Conservation (phyloP, 179 eudicot species). For the Silene noctiflora region DNA sequence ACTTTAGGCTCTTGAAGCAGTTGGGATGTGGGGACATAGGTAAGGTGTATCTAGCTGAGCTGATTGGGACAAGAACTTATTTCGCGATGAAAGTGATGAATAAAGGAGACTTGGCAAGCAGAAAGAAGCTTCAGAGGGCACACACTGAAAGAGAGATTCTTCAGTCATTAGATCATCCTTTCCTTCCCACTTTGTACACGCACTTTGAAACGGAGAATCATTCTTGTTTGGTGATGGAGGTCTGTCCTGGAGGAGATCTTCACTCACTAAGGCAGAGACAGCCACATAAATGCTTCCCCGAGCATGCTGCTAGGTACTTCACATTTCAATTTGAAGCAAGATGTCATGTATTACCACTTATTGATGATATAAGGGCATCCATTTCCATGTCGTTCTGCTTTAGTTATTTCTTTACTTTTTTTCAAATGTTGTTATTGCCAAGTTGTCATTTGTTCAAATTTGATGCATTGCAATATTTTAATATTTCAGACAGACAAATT, state of each 20-base stretch:
- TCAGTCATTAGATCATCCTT: slow-evolving; percentile 53
- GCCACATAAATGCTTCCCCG: slow-evolving; percentile 48
- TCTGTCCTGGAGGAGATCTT: slow-evolving; percentile 60
- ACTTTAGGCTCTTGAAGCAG: slow-evolving; percentile 48
- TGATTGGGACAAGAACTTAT: slow-evolving; percentile 45
- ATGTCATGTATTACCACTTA: no score
- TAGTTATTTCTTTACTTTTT: background rate
- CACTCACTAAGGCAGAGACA: slow-evolving; percentile 57
- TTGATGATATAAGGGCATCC: no score
- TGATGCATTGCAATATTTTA: no score
- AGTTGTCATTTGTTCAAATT: no score
- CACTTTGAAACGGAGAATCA: slow-evolving; percentile 58
- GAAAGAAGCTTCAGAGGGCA: slow-evolving; percentile 54
- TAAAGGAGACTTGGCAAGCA: slow-evolving; percentile 47
- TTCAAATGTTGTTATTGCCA: background rate
- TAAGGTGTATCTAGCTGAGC: slow-evolving; percentile 49
- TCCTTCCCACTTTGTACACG: slow-evolving; percentile 51
- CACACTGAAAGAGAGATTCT: slow-evolving; percentile 56
- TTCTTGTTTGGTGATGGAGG: slow-evolving; percentile 59
- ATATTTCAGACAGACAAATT: no score
- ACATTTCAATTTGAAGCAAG: no score
- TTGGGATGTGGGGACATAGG: slow-evolving; percentile 60
- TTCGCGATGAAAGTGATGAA: slow-evolving; percentile 64
- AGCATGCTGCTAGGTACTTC: slow-evolving; percentile 49
- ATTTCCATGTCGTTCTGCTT: background rate